A percentile compares a stretch with the other conserved stretches of the same genome.
Conservation (phyloP, 1,284 basidiomycete species). For the Tilletiaria anomala region DNA sequence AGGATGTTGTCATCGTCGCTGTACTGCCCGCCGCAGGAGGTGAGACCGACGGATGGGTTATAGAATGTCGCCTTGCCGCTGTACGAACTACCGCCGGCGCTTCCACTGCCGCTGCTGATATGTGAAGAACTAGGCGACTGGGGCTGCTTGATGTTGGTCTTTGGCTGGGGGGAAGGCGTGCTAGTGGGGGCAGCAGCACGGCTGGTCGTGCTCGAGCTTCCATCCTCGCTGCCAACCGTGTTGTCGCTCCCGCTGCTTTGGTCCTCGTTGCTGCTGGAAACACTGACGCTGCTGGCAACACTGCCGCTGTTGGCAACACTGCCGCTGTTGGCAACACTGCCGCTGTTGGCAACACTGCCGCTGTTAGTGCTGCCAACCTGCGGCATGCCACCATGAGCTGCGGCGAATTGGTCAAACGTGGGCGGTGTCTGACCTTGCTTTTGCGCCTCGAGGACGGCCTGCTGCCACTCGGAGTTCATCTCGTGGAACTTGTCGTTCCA, state of each 20-base stretch:
- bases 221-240: no score
- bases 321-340: background rate
- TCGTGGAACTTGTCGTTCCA: constrained; percentile 15
- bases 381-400: constrained; percentile 5
- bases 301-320: constrained; percentile 2
- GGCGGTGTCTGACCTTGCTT: constrained; percentile 17
- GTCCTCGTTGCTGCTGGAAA: no score
- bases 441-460: constrained; percentile 16
- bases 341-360: background rate
- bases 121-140: no score
- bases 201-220: no score
- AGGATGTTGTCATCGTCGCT: constrained; percentile 25
- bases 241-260: no score
- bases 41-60: constrained; percentile 12
- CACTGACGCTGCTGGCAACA: no score
- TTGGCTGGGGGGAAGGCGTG: no score
- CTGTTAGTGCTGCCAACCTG: background rate
- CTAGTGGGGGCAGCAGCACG: no score
- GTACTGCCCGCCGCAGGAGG: constrained; percentile 26
- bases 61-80: no score
- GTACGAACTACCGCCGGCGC: no score
- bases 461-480: constrained; percentile 24
- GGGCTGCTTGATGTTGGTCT: no score
- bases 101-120: no score
- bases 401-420: constrained; percentile 14